Conservation (phyloP, 306 rosid genomes). For the Phaseolus lunatus region DNA sequence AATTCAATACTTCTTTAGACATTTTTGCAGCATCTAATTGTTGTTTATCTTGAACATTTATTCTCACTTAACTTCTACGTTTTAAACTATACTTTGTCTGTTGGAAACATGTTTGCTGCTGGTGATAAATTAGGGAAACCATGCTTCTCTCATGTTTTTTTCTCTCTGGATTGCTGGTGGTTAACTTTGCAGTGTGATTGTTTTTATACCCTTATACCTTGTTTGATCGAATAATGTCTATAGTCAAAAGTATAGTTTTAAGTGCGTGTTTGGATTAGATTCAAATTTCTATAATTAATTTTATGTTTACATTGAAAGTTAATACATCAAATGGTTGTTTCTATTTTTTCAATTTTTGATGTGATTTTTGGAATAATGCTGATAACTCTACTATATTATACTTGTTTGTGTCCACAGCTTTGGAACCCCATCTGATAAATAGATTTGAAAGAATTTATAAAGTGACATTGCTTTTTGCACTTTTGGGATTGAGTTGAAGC, state of each 20-base stretch:
- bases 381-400: background rate
- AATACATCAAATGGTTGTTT: too few species aligned
- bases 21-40: conserved; percentile 67
- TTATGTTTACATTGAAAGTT: too few species aligned
- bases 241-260: conserved; percentile 29
- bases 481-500: background rate
- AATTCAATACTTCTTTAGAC: conserved; percentile 46
- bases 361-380: too few species aligned
- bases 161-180: conserved; percentile 11
- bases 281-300: too few species aligned
- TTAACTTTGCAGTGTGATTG: conserved; percentile 36
- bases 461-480: background rate
- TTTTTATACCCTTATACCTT: conserved; percentile 22
- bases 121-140: conserved; percentile 42
- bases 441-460: too few species aligned
- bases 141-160: conserved; percentile 17
- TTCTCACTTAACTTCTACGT: conserved; percentile 40
- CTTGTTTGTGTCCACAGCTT: background rate
- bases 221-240: conserved; percentile 39
- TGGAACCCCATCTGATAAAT: too few species aligned
- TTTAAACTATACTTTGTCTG: conserved; percentile 40
- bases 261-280: background rate
- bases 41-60: conserved; percentile 49
- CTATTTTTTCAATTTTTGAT: too few species aligned
- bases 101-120: conserved; percentile 32